Evolutionary conservation across 495 filamentous ascomycete species (phyloP).

Genomic region (Amphirosellinia nigrospora): DNA sequence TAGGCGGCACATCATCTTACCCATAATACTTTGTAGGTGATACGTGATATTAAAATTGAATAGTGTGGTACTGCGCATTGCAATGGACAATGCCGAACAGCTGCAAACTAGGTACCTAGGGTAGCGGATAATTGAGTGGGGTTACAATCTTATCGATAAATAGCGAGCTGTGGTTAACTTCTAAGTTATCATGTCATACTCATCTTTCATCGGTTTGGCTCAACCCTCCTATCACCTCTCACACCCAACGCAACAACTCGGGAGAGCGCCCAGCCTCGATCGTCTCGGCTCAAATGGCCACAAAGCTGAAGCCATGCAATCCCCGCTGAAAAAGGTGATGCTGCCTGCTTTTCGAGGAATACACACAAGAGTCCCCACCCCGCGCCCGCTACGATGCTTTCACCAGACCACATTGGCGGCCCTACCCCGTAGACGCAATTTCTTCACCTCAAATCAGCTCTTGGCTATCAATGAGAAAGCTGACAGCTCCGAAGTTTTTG

Average conservation of each 20-base stretch:
- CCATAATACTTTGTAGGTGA: not conserved
- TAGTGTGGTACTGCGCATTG: not conserved
- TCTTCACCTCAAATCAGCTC: conserved; percentile 50
- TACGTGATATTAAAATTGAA: not conserved
- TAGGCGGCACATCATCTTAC: not conserved
- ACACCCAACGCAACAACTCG: not conserved
- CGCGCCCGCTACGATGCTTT: conserved; percentile 35
- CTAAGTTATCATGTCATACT: too few species aligned
- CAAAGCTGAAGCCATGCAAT: conserved; percentile 32
- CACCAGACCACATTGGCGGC: conserved; percentile 37
- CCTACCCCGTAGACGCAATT: conserved; percentile 46
- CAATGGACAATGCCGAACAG: not conserved
- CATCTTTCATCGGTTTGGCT: not conserved
- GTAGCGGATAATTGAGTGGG: not conserved
- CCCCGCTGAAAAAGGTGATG: conserved; percentile 35
- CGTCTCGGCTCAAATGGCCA: conserved; percentile 22
- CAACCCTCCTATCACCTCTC: not conserved
- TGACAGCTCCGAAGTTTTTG: conserved; percentile 5
- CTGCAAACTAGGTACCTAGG: not conserved
- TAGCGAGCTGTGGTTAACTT: too few species aligned
- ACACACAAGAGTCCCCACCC: conserved; percentile 26
- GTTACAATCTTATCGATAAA: not conserved
- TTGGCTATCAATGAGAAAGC: conserved; percentile 37
- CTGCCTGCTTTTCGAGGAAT: conserved; percentile 32
- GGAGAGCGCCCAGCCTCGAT: not conserved